Base-by-base conservation (phyloP, 768 basidiomycete genomes). In the Suillus discolor region DNA sequence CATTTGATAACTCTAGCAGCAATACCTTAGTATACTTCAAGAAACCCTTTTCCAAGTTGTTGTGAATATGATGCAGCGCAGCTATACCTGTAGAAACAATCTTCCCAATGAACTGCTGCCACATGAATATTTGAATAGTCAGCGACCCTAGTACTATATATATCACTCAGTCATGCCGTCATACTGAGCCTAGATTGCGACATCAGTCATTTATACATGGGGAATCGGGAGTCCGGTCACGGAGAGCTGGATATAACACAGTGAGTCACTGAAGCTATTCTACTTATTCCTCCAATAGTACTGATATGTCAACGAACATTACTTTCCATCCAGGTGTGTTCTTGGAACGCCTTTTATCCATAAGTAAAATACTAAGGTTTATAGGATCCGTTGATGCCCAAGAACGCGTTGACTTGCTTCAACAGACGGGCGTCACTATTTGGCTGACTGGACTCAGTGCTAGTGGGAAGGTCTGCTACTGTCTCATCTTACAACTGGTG, bases 361-460 rank as follows among this genome's bases (percentile, higher is more conserved):
- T n/a, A 31, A 64, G 39, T 18, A 11, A 36, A 62, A 55, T 57
- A 65, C 62, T 60, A 63, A 67, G 28, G 7, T n/a, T 60, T 61
- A 5, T 71, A 94, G 92, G 95, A 59, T 90, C 93, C 57, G 89
- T 97, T 47, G 82, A 80, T 45, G 74, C 81, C 20, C 71, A 80
- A 42, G 94, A 97, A 79, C 91, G 97, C 65, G 77, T 81, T 23
- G 71, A 81, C 31, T 77, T 93, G 16, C 82, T 96, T 20, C 79
- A 84, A 23, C 97, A 99, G 75, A 90, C 85, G 68, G 97, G 97
- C 25, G 85, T 90, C 6, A 99, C 97, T 0, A 87, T 99, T 75
- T 99, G 97, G 97, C 79, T 99, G 66, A 99, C 97, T 8, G 97
- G 97, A 7, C 86, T 99, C 20, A 96, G 94, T 72, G 96, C 92